Base-by-base conservation (phyloP, 1,284 basidiomycete species). In the Fistulinella cinereoalba region DNA sequence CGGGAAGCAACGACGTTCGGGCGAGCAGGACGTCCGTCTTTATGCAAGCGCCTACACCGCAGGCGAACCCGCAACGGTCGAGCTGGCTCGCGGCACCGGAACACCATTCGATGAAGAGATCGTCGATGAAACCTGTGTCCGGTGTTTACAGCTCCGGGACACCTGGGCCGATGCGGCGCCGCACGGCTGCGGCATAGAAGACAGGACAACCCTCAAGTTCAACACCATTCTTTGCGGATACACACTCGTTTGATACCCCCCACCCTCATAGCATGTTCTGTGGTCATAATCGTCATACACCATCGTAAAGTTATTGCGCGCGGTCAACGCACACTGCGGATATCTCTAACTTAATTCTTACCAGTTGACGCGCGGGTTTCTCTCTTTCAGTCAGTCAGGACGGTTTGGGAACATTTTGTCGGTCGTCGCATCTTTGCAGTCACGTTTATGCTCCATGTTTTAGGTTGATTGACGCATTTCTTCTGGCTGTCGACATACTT, bases 201-300 rank as follows among this genome's bases (percentile, higher is more conserved):
- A 38, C 19, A 31, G 19, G 25, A 34, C 29, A 24, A 29, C 16
- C 12, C 21, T 37, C 18, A 38, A 27, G 24, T 25, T 33, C 33
- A 44, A 50, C 18, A 37, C 15, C 44, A 34, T 41, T 56, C 28
- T 42, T 28, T 47, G 47, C 41, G 40, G 45, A 47, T 33, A 34
- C 45, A 57, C 63, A 46, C 46, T 67, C 64, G 55, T 63, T 67
- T 52, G 51, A 68, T 68, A 64, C 60, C 64, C 55, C 41, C 38
- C 51, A 24, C 47, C 46, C 36, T 39, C 46, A 47, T 62, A 50
- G 23, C 44, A 55, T 47, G 33, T 18, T 11, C 58, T 50, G 45
- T 25, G 37, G 46, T 51, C 33, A 51, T 25, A 48, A 38, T 44
- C 44, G 15, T 45, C 49, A 46, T 46, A 52, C 19, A 51, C 53